Conservation (phyloP, 73 alveolate genomes). For the Paramecium sonneborni region DNA sequence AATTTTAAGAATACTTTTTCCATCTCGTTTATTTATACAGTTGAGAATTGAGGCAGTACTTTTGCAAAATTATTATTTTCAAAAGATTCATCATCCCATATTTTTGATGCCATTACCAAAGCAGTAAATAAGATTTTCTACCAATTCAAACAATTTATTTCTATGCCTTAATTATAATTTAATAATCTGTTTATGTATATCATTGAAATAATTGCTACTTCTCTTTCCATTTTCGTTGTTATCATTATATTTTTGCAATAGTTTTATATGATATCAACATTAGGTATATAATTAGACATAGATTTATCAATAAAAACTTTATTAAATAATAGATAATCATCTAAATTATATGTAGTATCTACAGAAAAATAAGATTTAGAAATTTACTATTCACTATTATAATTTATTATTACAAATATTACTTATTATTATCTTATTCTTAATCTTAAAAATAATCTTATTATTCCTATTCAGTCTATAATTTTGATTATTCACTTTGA, state of each 20-base stretch:
- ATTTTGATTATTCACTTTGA: neutral
- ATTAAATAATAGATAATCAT: neutral
- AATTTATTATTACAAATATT: neutral
- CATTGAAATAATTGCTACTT: conserved; percentile 90
- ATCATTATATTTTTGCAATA: conserved; percentile 92
- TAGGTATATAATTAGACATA: conserved; percentile 63
- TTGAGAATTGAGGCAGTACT: conserved; percentile 92
- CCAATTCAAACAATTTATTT: conserved; percentile 97
- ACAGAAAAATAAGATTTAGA: conserved; percentile 29
- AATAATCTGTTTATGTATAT: conserved; percentile 96
- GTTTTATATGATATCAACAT: conserved; percentile 81
- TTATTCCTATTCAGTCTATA: neutral
- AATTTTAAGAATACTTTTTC: conserved; percentile 95
- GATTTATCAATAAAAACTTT: conserved; percentile 10
- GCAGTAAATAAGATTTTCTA: conserved; percentile 92
- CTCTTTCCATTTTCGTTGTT: conserved; percentile 95
- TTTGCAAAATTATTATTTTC: conserved; percentile 98
- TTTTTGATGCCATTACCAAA: conserved; percentile 91
- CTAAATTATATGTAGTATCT: neutral
- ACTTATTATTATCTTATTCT: conserved; percentile 10
- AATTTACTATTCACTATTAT: neutral
- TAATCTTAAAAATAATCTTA: neutral
- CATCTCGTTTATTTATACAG: conserved; percentile 92
- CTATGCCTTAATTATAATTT: conserved; percentile 87
- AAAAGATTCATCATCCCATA: conserved; percentile 99